Base-by-base conservation (phyloP, 2,329 filamentous ascomycete genomes). In the Phialocephala subalpina region DNA sequence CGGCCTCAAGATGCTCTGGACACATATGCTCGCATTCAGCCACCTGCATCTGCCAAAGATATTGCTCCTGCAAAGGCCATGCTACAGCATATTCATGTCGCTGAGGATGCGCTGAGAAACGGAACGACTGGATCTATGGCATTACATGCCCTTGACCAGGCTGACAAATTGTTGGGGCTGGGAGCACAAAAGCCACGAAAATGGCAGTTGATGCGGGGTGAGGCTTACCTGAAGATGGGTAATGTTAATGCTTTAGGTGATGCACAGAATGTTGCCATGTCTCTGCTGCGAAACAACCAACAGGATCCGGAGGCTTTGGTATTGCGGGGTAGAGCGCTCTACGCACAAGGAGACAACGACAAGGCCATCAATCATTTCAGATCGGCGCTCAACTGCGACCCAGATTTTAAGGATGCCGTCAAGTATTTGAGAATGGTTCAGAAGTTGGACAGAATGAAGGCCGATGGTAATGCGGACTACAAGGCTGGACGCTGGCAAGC, bases 271-370 rank as follows among this genome's bases (percentile, higher is more conserved):
- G 89, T 98, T 62, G 94, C 94, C 73, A 97, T 97, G 88, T 87
- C 87, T 2, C 81, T 99, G 73, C 84, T 99, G 68, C 89, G 96
- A 61, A 85, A 87, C 76, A 98, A 98, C 82, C 93, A 85, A 78
- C 91, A 95, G 77, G 96, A 99, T 75, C 94, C 96, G 1, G 96
- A 99, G 80, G 96, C 95, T 1, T 83, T 99, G 69, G 92, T 97
- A 6, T 87, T 99, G 60, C 89, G 95, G 57, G 96, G 95, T 27
- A 89, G 94, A 69, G 91, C 93, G 18, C 85, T 97, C 58, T 98
- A 98, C 75, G 90, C 90, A 3, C 92, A 96, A 77, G 96, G 96
- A 35, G 96, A 99, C 73, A 97, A 97, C 75, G 92, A 97, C 2
- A 97, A 97, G 84, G 95, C 96, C 1, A 86, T 97, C 52, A 92